These are phyloP conservation scores for Blepharisma stoltei DNA, from an alignment of 73 alveolate genomes.

Conservation along the genomic window DNA sequence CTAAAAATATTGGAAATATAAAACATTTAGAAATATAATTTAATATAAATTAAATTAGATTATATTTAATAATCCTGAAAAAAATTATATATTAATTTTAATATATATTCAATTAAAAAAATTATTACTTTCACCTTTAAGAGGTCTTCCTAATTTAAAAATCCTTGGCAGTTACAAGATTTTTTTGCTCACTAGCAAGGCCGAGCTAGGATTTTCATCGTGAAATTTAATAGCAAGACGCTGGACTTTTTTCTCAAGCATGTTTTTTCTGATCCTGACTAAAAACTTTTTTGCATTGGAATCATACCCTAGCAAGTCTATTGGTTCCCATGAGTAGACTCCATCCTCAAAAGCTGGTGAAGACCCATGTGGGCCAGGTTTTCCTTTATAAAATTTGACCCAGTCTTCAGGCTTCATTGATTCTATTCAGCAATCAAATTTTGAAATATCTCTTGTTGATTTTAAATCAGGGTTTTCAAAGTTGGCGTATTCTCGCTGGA, in stretches of 20 bases:
- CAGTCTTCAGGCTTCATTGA: conserved; percentile 79
- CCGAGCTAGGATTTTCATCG: conserved; percentile 84
- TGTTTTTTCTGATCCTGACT: conserved; percentile 73
- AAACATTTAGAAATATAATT: too few species aligned
- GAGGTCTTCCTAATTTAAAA: too few species aligned
- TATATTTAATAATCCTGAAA: too few species aligned
- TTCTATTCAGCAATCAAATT: conserved; percentile 91
- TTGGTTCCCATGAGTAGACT: conserved; percentile 90
- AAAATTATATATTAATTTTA: too few species aligned
- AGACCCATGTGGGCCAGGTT: conserved; percentile 84
- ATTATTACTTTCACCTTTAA: too few species aligned
- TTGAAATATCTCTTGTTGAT: conserved; percentile 59
- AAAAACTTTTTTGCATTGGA: conserved; percentile 71
- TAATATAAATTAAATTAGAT: too few species aligned
- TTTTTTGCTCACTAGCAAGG: too few species aligned
- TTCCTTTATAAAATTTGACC: conserved; percentile 77
- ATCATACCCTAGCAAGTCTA: conserved; percentile 74
- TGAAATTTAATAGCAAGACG: conserved; percentile 79
- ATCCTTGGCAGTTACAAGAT: too few species aligned
- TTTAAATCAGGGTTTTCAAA: conserved; percentile 15
- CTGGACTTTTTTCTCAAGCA: conserved; percentile 77
- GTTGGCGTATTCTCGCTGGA: conserved; percentile 4
- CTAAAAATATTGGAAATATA: too few species aligned
- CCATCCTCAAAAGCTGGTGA: conserved; percentile 86
- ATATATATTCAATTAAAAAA: too few species aligned